Conservation (phyloP, 2,329 filamentous ascomycete genomes). For the Sporothrix mexicana region DNA sequence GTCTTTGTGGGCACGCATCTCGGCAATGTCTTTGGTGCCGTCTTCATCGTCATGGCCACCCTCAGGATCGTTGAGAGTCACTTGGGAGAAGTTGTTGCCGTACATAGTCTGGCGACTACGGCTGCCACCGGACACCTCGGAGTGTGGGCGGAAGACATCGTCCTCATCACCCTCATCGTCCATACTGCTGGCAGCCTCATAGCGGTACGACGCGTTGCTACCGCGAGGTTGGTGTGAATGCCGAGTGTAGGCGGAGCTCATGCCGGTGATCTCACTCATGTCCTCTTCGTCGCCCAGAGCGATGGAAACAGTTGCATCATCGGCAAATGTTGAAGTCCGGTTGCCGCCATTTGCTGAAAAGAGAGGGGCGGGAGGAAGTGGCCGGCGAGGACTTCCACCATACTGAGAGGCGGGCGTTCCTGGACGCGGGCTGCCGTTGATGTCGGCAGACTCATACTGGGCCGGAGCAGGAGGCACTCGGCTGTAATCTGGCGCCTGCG, state of each 20-base stretch:
- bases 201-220: constrained; percentile 34
- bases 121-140: constrained; percentile 53
- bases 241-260: constrained; percentile 22
- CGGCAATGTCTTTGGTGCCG: constrained; percentile 41
- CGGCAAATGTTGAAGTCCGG: constrained; percentile 60
- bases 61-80: constrained; percentile 57
- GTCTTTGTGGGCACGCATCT: constrained; percentile 27
- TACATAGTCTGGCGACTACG: constrained; percentile 46
- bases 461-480: constrained; percentile 68
- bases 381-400: constrained; percentile 83
- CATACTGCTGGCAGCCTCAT: constrained; percentile 35
- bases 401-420: constrained; percentile 90
- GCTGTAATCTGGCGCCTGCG: constrained; percentile 63
- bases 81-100: constrained; percentile 55
- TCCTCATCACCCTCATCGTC: constrained; percentile 55
- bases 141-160: constrained; percentile 68
- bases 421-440: constrained; percentile 88
- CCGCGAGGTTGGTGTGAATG: constrained; percentile 1
- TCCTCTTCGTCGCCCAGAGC: constrained; percentile 56
- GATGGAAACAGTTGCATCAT: constrained; percentile 75
- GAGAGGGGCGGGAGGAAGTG: constrained; percentile 84
- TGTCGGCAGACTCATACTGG: constrained; percentile 82
- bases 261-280: constrained; percentile 75
- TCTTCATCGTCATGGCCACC: constrained; percentile 40
- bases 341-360: constrained; percentile 61